phyloP scores from a whole-genome alignment of 257 asterid genomes.

The Anisodus acutangulus region DNA sequence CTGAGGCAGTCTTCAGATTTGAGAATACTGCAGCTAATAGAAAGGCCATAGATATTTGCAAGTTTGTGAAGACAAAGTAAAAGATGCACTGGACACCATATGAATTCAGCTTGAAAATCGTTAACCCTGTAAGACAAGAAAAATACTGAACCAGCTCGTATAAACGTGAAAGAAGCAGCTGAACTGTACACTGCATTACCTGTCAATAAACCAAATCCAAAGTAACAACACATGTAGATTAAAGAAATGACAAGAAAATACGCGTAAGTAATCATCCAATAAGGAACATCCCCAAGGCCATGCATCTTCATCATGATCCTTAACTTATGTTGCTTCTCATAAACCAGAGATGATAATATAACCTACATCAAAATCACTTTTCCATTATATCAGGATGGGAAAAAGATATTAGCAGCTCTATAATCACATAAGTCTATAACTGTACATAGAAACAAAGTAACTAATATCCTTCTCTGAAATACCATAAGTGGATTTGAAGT shows the following conservation, averaged over 20 bases:
- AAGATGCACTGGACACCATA: constrained; percentile 41
- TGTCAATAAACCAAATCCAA: constrained; percentile 45
- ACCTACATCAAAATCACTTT: constrained; percentile 33
- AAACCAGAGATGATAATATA: constrained; percentile 43
- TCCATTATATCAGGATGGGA: not conserved
- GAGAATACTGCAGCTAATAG: constrained; percentile 40
- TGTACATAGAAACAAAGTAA: not conserved
- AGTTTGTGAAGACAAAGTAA: constrained; percentile 47
- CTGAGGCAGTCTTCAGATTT: constrained; percentile 45
- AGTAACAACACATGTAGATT: constrained; percentile 37
- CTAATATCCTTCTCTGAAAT: constrained; percentile 8
- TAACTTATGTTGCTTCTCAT: constrained; percentile 50
- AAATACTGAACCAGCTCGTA: constrained; percentile 25
- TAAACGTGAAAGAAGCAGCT: not conserved
- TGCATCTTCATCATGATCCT: constrained; percentile 56
- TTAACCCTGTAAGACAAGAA: constrained; percentile 39
- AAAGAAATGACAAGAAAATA: constrained; percentile 47
- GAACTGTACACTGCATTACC: constrained; percentile 31
- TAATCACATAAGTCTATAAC: not conserved
- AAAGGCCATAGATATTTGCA: constrained; percentile 50
- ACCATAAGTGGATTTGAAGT: not conserved
- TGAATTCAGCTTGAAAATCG: constrained; percentile 46
- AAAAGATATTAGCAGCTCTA: not conserved
- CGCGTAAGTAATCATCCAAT: constrained; percentile 45
- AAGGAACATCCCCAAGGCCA: constrained; percentile 49